phyloP scores from a whole-genome alignment of 352 stramenopile species.

The Halophytophthora polymorphica region DNA sequence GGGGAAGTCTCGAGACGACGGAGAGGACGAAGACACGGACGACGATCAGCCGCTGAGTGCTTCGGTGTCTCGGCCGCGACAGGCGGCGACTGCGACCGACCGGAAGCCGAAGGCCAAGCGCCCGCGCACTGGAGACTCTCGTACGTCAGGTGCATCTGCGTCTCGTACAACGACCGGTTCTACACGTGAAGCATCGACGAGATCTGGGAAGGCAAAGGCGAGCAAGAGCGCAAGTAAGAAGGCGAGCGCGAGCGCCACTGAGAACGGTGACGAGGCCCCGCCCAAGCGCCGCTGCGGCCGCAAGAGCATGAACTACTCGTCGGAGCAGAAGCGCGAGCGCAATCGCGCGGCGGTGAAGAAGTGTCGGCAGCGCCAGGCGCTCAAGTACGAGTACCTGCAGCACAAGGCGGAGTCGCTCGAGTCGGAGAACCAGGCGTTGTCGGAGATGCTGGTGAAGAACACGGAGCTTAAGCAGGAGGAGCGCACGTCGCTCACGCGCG shows the following conservation, averaged over 20 bases:
- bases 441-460: slow-evolving; percentile 75
- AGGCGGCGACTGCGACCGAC: slow-evolving; percentile 3
- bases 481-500: slow-evolving; percentile 61
- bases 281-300: slow-evolving; percentile 72
- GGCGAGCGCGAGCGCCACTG: too few species aligned
- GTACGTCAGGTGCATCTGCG: slow-evolving; percentile 6
- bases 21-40: neutral
- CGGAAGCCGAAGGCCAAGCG: slow-evolving; percentile 14
- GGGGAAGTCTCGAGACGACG: slow-evolving; percentile 1
- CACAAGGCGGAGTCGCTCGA: slow-evolving; percentile 67
- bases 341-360: slow-evolving; percentile 86
- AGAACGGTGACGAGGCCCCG: slow-evolving; percentile 5
- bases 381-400: slow-evolving; percentile 79
- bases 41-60: slow-evolving; percentile 3
- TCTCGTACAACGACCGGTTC: slow-evolving; percentile 4
- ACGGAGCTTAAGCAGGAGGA: slow-evolving; percentile 53
- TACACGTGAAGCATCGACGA: neutral
- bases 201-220: slow-evolving; percentile 9
- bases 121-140: slow-evolving; percentile 3
- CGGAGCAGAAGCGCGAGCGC: slow-evolving; percentile 77
- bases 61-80: slow-evolving; percentile 1
- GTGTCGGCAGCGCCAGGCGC: slow-evolving; percentile 72
- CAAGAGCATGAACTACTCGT: slow-evolving; percentile 88
- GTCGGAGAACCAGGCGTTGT: slow-evolving; percentile 66
- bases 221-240: slow-evolving; percentile 10